phyloP scores from a whole-genome alignment of 805 yeast species.

The Candida nitratophila region DNA sequence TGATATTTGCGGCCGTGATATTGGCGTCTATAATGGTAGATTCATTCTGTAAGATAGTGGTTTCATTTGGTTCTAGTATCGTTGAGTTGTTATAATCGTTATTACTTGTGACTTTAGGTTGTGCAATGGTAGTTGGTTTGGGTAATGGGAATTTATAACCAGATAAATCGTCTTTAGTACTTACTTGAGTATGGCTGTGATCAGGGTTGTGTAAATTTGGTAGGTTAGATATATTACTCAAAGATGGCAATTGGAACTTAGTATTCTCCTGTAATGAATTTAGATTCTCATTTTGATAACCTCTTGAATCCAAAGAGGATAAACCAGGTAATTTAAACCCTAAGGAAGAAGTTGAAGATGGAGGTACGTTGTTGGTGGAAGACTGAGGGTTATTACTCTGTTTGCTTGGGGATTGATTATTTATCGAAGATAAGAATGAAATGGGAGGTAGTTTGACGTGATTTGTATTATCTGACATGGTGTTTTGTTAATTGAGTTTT shows the following conservation, averaged over 20 bases:
- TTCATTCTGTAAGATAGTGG: conserved; percentile 20
- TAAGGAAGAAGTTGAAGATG: too few species aligned
- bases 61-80: conserved; percentile 9
- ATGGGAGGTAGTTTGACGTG: conserved; percentile 17
- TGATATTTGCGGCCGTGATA: too few species aligned
- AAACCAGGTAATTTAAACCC: conserved; percentile 3
- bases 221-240: too few species aligned
- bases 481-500: neutral
- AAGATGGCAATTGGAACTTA: neutral
- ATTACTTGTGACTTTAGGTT: too few species aligned
- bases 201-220: neutral
- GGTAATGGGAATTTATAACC: neutral
- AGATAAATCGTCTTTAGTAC: neutral
- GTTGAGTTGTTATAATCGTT: neutral
- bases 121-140: too few species aligned
- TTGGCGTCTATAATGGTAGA: conserved; percentile 20
- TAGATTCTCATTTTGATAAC: too few species aligned
- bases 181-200: too few species aligned
- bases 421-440: conserved; percentile 13
- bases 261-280: too few species aligned
- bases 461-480: neutral
- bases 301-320: neutral
- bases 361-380: too few species aligned
- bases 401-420: conserved; percentile 1
- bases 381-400: neutral